phyloP scores from a whole-genome alignment of 2,329 filamentous ascomycete genomes.

The Ophiobolus disseminans region DNA sequence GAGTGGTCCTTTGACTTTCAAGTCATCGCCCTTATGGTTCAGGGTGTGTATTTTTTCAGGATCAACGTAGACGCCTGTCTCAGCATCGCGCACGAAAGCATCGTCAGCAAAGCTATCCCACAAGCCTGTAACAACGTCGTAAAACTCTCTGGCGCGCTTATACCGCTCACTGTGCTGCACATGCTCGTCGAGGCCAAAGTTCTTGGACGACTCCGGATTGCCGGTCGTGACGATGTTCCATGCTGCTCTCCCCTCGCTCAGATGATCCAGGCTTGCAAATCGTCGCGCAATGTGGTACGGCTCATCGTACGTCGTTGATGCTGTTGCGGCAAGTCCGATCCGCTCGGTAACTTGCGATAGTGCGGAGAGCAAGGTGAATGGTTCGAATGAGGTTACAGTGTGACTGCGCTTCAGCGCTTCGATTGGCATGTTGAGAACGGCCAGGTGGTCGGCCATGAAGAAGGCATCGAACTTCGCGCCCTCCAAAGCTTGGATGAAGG shows the following conservation, averaged over 20 bases:
- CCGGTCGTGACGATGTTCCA: slow-evolving; percentile 68
- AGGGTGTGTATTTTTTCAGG: slow-evolving; percentile 61
- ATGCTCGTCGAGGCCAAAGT: slow-evolving; percentile 64
- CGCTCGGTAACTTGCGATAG: slow-evolving; percentile 68
- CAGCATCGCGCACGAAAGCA: slow-evolving; percentile 66
- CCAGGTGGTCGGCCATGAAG: slow-evolving; percentile 57
- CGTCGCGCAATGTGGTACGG: slow-evolving; percentile 70
- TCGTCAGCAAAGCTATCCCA: slow-evolving; percentile 71
- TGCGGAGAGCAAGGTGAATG: slow-evolving; percentile 74
- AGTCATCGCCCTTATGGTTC: slow-evolving; percentile 57
- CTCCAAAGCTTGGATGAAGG: slow-evolving; percentile 57
- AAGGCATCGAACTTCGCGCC: slow-evolving; percentile 46
- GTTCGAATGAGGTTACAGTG: slow-evolving; percentile 66
- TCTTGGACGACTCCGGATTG: slow-evolving; percentile 69
- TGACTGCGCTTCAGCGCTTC: slow-evolving; percentile 64
- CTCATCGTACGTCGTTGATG: slow-evolving; percentile 71
- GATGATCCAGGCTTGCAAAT: slow-evolving; percentile 69
- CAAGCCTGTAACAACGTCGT: slow-evolving; percentile 72
- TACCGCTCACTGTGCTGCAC: slow-evolving; percentile 71
- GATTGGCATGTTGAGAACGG: slow-evolving; percentile 67
- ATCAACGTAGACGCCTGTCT: slow-evolving; percentile 65
- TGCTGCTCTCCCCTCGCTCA: slow-evolving; percentile 62
- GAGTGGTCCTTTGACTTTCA: slow-evolving; percentile 57
- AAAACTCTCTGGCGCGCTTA: slow-evolving; percentile 71
- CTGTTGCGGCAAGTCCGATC: slow-evolving; percentile 72